Evolutionary conservation across 2,329 filamentous ascomycete species (phyloP), one percentile per base, ranked within the genome.

Genomic region (Arthrinium puccinioides): DNA sequence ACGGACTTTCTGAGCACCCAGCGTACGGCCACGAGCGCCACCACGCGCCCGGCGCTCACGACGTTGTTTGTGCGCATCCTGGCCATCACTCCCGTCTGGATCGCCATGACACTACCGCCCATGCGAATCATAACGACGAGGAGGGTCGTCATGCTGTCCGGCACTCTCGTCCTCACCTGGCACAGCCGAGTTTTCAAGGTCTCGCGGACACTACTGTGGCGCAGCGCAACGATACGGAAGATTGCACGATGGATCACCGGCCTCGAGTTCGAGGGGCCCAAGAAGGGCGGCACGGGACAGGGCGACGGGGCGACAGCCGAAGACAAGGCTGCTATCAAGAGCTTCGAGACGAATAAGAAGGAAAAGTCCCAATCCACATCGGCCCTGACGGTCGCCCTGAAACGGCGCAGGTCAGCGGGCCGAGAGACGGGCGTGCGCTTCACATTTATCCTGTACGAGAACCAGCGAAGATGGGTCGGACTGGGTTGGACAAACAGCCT

Each of bases 391-490:
- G 55, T 49, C 23, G 54, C 56, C 7, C 51, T 59, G 4, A 60
- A 60, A 39, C 56, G 58, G 9, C 58, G 55, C 21, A 62, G 52
- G 26, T 53, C 21, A 11, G 56, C 68, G 25, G 61, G 64, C n/a
- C 72, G 70, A 42, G 82, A 84, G 5, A 77, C 87, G 0, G 88
- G 89, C 2, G 86, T 98, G 11, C 85, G 88, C 30, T 98, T 98
- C 54, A 98, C 92, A 0, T 98, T 98, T 45, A 89, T 92, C 32
- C 72, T 98, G 3, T 97, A 89, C 53, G 92, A 98, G 59, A 98
- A 98, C 51, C 92, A 98, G 60, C 77, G 92, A 28, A 78, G 92
- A 36, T 98, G 92, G 92, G 67, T 98, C 4, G 90, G 89, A 2
- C 74, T 98, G 10, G 92, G 92, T 0, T 98, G 92, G 89, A 97